These are phyloP conservation scores for Echium plantagineum DNA, from an alignment of 257 asterid genomes.

Conservation along the genomic window DNA sequence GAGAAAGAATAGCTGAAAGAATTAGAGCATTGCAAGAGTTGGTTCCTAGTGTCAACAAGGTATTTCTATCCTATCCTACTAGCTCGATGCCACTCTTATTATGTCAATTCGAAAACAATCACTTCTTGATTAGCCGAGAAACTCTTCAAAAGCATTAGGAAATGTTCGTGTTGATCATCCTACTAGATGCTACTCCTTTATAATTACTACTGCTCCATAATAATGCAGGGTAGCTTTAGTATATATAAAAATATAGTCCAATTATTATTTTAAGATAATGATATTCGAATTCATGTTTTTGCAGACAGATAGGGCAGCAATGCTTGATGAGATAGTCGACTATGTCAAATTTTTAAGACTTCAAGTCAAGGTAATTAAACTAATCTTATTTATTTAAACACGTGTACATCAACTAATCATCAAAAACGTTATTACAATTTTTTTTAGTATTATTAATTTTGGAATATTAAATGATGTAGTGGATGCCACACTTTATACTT, in stretches of 20 bases:
- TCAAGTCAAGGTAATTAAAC: conserved; percentile 74
- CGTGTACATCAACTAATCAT: background rate
- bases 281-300: background rate
- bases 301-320: conserved; percentile 89
- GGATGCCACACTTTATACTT: too few species aligned
- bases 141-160: too few species aligned
- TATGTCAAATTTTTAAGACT: conserved; percentile 81
- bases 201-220: background rate
- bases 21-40: conserved; percentile 93
- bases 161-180: too few species aligned
- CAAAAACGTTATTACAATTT: too few species aligned
- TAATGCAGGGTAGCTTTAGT: background rate
- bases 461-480: too few species aligned
- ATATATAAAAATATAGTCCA: too few species aligned
- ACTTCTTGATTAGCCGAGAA: too few species aligned
- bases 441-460: too few species aligned
- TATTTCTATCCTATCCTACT: conserved; percentile 5
- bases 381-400: background rate
- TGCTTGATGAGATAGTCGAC: conserved; percentile 83
- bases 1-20: conserved; percentile 96
- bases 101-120: too few species aligned
- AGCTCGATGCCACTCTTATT: background rate
- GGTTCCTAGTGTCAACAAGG: conserved; percentile 99
- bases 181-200: too few species aligned
- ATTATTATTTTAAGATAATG: background rate